Evolutionary conservation across 768 basidiomycete species (phyloP).

Genomic region (Rossbeevera mucosa): DNA sequence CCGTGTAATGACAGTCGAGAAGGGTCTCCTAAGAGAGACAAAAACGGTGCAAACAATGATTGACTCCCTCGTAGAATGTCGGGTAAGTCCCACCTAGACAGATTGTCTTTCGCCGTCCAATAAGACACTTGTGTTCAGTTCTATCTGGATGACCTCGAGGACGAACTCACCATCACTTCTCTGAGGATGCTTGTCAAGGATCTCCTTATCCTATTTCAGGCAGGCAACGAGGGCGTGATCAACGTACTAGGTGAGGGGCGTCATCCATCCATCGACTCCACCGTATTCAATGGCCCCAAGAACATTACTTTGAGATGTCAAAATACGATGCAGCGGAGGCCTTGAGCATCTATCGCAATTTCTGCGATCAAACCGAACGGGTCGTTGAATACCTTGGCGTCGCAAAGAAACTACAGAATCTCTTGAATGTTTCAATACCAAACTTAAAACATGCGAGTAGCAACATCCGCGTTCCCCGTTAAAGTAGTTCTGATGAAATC

Average conservation of each 20-base stretch:
- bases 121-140: slow-evolving; percentile 48
- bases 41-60: slow-evolving; percentile 88
- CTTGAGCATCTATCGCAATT: slow-evolving; percentile 83
- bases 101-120: not conserved
- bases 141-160: slow-evolving; percentile 89
- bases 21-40: slow-evolving; percentile 89
- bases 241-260: slow-evolving; percentile 63
- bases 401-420: slow-evolving; percentile 88
- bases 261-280: slow-evolving; percentile 17
- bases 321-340: slow-evolving; percentile 86
- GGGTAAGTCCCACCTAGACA: slow-evolving; percentile 48
- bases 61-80: slow-evolving; percentile 80
- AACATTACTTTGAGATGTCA: slow-evolving; percentile 99
- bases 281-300: slow-evolving; percentile 36
- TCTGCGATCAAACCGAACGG: slow-evolving; percentile 88
- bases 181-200: slow-evolving; percentile 95
- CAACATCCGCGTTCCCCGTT: not conserved
- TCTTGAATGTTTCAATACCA: slow-evolving; percentile 91
- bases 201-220: slow-evolving; percentile 90
- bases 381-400: slow-evolving; percentile 92
- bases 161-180: slow-evolving; percentile 84
- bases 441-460: slow-evolving; percentile 80
- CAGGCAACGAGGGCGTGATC: slow-evolving; percentile 91
- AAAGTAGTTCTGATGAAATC: not conserved
- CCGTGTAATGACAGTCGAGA: slow-evolving; percentile 90